These are phyloP conservation scores for Solanum ossicruentum DNA, from an alignment of 257 asterid genomes.

Conservation along the genomic window DNA sequence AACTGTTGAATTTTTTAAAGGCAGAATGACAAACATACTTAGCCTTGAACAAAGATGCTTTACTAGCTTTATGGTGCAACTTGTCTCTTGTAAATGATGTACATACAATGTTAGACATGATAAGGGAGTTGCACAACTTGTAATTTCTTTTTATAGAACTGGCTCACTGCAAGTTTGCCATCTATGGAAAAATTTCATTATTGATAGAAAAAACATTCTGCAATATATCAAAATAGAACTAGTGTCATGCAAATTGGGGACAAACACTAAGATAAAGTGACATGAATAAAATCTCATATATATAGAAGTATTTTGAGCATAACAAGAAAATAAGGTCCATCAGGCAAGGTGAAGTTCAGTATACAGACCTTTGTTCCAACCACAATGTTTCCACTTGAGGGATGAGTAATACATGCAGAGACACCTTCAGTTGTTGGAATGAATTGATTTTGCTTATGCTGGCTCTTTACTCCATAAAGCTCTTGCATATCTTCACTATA, in stretches of 20 bases:
- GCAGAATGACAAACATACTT: neutral
- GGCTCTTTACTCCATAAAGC: conserved; percentile 10
- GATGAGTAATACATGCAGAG: conserved; percentile 73
- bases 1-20: neutral
- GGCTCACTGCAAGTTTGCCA: neutral
- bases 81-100: neutral
- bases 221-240: neutral
- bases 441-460: conserved; percentile 33
- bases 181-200: neutral
- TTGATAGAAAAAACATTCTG: neutral
- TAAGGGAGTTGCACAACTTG: neutral
- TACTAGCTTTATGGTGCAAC: neutral
- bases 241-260: neutral
- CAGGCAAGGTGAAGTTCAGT: neutral
- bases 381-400: conserved; percentile 59
- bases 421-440: conserved; percentile 51
- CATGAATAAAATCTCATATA: neutral
- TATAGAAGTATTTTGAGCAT: neutral
- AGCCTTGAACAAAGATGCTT: neutral
- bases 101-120: neutral
- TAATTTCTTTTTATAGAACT: neutral
- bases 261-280: neutral
- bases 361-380: conserved; percentile 74
- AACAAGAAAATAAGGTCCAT: neutral
- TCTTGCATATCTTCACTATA: conserved; percentile 40